Base-by-base conservation (phyloP, 2,329 filamentous ascomycete genomes). In the Neofusicoccum laricinum region DNA sequence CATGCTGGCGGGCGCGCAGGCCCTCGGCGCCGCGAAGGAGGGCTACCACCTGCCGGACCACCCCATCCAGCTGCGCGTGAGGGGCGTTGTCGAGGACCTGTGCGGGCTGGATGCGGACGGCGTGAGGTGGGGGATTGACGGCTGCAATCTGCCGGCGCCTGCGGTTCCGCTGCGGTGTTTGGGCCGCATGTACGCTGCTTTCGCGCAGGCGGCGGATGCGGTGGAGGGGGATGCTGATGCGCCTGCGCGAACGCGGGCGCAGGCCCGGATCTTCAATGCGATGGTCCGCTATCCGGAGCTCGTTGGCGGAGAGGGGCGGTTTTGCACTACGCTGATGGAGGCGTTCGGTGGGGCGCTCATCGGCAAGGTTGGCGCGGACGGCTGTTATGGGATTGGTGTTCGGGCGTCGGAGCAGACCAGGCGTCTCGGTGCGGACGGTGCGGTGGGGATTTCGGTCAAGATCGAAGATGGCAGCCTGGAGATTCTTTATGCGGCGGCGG, bases 321-420 rank as follows among this genome's bases (percentile, higher is more conserved):
- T 84, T 67, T 84, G 81, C 55, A 84, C 81, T 0, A 67, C 67
- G 7, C 71, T 84, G 1, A 82, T 83, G 80, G 32, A 63, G 10
- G 69, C 70, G 1, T 83, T 77, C 59, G 48, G 67, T 1, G 79
- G 78, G 0, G 32, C 65, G 0, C 61, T 82, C 0, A 74, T 82
- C 41, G 81, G 82, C 1, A 84, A 85, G 66, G 46, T 84, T 2
- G 82, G 82, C 0, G 81, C 82, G 0, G 81, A 84, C 67, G 82
- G 75, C 0, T 84, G 79, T 53, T 84, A 84, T 67, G 79, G 76
- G 0, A 69, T 84, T 7, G 81, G 77, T 0, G 68, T 84, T 2
- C 71, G 77, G n/a, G 72, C 69, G 7, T 78, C 76, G 0, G 71
- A 76, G 30, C 67, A 74, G 19, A 81, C 80, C 0, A 68, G 63